Base-by-base conservation (phyloP, 2,329 filamentous ascomycete species). In the Chaetomiaceae sp. region DNA sequence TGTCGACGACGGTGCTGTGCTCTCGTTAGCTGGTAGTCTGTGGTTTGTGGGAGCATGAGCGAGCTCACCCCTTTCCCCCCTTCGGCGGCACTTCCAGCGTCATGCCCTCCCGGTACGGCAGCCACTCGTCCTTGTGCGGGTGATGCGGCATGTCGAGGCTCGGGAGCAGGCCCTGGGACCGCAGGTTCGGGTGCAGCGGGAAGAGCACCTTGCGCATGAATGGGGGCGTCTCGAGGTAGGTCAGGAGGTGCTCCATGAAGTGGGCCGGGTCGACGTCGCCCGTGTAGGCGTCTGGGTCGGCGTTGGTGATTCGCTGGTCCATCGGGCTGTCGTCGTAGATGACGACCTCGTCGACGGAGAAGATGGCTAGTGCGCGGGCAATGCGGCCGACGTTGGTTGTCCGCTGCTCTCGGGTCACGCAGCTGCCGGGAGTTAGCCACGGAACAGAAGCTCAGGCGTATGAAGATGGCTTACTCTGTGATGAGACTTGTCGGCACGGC, bases 81-180 rank as follows among this genome's bases (percentile, higher is more conserved):
- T 67, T 67, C 15, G 75, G 66, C 37, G 69, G 70, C 4, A 72
- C 74, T 3, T 74, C 68, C 2, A 85, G 64, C 0, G 86, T 84
- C 23, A 92, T 82, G 5, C 89, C 90, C 66, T 95, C 90, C 20
- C 89, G 82, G 66, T 89, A 95, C 15, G 81, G 80, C 59, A 89
- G 83, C 83, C 86, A 91, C 64, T 95, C 89, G 50, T 86, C 81
- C 14, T 80, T 78, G 58, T 87, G 80, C 8, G 91, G 77, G 69
- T 95, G 90, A 67, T 92, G 88, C 15, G 90, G 90, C 79, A 94
- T 89, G 67, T 95, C 90, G 53, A 95, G 73, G 64, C 82, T 88
- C 0, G 88, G 88, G 25, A 95, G 73, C 36, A 85, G 77, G 7
- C 88, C 89, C 36, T 88, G 88, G 12, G 82, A 82, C 36, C 82